These are phyloP conservation scores for Podila epigama DNA, from an alignment of 192 early-diverging fungal species.

Conservation along the genomic window DNA sequence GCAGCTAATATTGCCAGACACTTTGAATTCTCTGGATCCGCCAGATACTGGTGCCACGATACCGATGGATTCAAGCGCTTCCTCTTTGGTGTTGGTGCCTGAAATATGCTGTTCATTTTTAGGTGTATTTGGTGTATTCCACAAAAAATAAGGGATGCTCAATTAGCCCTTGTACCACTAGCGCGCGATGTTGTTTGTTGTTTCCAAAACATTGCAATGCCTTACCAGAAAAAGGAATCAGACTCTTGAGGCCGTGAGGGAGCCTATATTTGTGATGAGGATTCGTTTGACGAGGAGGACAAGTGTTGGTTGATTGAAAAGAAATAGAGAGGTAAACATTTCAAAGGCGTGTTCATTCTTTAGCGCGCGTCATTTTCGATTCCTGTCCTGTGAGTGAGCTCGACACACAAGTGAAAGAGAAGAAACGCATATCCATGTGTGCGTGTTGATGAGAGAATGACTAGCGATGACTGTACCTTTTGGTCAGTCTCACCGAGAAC, in stretches of 20 bases:
- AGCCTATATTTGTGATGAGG: background rate
- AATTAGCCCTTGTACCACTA: no score
- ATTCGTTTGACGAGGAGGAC: background rate
- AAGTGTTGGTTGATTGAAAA: background rate
- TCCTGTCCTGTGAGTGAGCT: no score
- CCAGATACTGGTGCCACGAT: conserved; percentile 30
- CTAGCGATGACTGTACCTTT: no score
- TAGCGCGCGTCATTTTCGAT: no score
- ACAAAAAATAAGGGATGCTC: background rate
- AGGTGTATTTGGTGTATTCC: background rate
- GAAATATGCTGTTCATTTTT: conserved; percentile 41
- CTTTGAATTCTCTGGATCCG: conserved; percentile 32
- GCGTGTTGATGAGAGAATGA: background rate
- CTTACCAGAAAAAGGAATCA: conserved; percentile 35
- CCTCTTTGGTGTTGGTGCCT: conserved; percentile 27
- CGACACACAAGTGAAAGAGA: background rate
- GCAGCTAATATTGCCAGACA: conserved; percentile 23
- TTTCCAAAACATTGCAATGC: background rate
- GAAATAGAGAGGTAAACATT: no score
- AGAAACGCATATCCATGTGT: background rate
- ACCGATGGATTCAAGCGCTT: conserved; percentile 17
- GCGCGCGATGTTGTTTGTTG: background rate
- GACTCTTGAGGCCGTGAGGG: background rate
- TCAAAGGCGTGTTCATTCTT: no score
- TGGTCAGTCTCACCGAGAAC: conserved; percentile 19